Evolutionary conservation across 805 yeast species (phyloP).

Genomic region (Candida krabiensis): DNA sequence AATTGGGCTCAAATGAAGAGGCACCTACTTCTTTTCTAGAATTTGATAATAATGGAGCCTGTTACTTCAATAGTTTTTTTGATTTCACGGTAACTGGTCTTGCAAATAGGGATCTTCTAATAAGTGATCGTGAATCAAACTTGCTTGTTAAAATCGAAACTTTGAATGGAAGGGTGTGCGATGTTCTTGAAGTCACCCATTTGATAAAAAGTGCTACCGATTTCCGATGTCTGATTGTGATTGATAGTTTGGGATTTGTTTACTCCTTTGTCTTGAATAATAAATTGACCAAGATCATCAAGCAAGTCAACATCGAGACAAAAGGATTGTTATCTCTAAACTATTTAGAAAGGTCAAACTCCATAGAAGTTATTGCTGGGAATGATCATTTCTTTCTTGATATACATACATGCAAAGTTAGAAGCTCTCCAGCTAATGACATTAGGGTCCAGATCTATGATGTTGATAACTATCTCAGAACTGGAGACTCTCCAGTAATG

Average conservation of each 20-base stretch:
- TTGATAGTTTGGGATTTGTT: slow-evolving; percentile 3
- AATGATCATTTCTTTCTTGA: slow-evolving; percentile 2
- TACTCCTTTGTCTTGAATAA: slow-evolving; percentile 12
- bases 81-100: slow-evolving; percentile 6
- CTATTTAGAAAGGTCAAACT: slow-evolving; percentile 9
- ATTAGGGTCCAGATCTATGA: slow-evolving; percentile 6
- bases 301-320: slow-evolving; percentile 5
- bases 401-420: slow-evolving; percentile 2
- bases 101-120: not conserved
- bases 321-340: slow-evolving; percentile 3
- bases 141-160: slow-evolving; percentile 3
- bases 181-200: slow-evolving; percentile 11
- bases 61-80: slow-evolving; percentile 9
- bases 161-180: slow-evolving; percentile 4
- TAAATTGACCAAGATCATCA: slow-evolving; percentile 5
- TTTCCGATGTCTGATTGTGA: slow-evolving; percentile 8
- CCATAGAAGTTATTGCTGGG: slow-evolving; percentile 9
- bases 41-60: not conserved
- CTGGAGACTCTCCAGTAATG: slow-evolving; percentile 12
- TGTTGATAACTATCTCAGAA: slow-evolving; percentile 3
- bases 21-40: not conserved
- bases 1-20: not conserved
- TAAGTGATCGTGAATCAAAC: slow-evolving; percentile 2
- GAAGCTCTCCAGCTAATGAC: not conserved
- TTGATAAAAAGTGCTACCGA: not conserved